Percentiles rank a stretch among this genome's conserved stretches.
phyloP scores from a whole-genome alignment of 345 rosid genomes.

The Camelina neglecta region DNA sequence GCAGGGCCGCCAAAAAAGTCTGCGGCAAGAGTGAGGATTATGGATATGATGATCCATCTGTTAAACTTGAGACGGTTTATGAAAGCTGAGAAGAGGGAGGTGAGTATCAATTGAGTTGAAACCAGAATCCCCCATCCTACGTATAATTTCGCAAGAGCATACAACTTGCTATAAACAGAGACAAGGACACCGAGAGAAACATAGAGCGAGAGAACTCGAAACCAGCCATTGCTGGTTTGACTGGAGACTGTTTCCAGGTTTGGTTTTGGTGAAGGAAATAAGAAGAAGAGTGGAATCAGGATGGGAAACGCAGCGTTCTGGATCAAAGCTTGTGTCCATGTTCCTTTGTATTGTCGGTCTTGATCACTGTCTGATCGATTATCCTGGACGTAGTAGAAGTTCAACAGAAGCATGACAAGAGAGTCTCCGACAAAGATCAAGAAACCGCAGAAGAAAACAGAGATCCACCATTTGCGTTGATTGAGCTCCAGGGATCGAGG shows the following conservation, averaged over 20 bases:
- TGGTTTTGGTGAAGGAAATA: slow-evolving; percentile 28
- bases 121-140: slow-evolving; percentile 50
- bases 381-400: slow-evolving; percentile 43
- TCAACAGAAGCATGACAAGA: slow-evolving; percentile 38
- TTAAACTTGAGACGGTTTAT: slow-evolving; percentile 55
- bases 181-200: slow-evolving; percentile 48
- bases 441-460: slow-evolving; percentile 38
- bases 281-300: slow-evolving; percentile 44
- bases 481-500: slow-evolving; percentile 13
- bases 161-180: slow-evolving; percentile 44
- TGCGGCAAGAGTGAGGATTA: slow-evolving; percentile 38
- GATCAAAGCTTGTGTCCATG: slow-evolving; percentile 46
- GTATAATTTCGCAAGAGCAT: slow-evolving; percentile 40
- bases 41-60: slow-evolving; percentile 51
- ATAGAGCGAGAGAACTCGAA: slow-evolving; percentile 40
- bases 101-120: slow-evolving; percentile 56
- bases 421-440: slow-evolving; percentile 40
- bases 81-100: slow-evolving; percentile 53
- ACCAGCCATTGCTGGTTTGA: slow-evolving; percentile 14
- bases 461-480: slow-evolving; percentile 44
- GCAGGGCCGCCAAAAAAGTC: slow-evolving; percentile 30
- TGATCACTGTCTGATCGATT: slow-evolving; percentile 31
- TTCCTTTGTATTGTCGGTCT: slow-evolving; percentile 39
- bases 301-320: slow-evolving; percentile 43
- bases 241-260: neutral